Evolutionary conservation across 73 alveolate genomes (phyloP), one percentile per base, ranked within the genome.

Genomic region (Paramecium biaurelia): DNA sequence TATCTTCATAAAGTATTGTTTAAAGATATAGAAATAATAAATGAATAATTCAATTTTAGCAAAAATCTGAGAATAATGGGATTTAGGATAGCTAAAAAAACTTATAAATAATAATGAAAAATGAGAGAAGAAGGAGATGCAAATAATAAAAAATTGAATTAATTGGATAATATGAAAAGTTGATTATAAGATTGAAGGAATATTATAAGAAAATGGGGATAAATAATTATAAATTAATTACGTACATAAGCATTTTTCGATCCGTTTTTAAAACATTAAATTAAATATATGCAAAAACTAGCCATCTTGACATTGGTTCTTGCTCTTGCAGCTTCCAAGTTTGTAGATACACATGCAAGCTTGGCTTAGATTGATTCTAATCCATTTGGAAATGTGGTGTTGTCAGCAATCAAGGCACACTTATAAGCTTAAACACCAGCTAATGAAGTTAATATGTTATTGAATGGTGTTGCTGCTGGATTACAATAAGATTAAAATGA

Each of bases 231-330:
- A 63, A 63, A 63, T 63, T 63, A 63, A 63, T 63, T 63, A n/a
- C 84, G 26, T 63, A 63, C 98, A 92, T 98, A 63, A 63, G 84
- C 84, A 63, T 99, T 74, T 97, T 92, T 74, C 90, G 74, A 79
- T 79, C 90, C 90, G 90, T 79, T 79, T 79, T 79, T 79, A 79
- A 79, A 79, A 30, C 74, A 79, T 79, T 79, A 79, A 74, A 74
- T 79, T 79, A 79, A 79, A 43, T 79, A 43, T 43, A 79, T 79
- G 90, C 76, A 79, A 79, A 79, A 79, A 79, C 76, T 79, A 21
- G 72, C 74, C 70, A 41, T 79, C 74, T 43, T 79, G 45, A 42
- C 90, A 79, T 79, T 79, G 90, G 90, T 79, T 79, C 76, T 79
- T 41, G 90, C 90, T 47, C 74, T 79, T 43, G 90, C 90, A 79